Percentiles rank a stretch among this genome's conserved stretches.
These are phyloP conservation scores for Salix brachista DNA, from an alignment of 345 rosid species.

Conservation along the genomic window DNA sequence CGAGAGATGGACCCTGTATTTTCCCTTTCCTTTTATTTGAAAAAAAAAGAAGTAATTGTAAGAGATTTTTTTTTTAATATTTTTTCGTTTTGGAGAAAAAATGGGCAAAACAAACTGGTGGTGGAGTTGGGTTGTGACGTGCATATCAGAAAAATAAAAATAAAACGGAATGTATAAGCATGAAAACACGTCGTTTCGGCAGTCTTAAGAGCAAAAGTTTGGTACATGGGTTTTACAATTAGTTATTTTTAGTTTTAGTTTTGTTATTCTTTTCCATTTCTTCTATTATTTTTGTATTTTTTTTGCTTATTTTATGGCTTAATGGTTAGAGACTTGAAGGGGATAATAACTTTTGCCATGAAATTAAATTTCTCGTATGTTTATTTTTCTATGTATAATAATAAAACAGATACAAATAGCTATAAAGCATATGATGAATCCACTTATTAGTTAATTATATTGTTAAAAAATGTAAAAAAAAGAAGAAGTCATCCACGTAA, in stretches of 20 bases:
- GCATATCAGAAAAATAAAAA: neutral
- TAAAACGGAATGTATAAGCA: neutral
- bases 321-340: neutral
- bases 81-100: neutral
- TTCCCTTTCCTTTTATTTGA: neutral
- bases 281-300: neutral
- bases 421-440: too few relatives aligned
- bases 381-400: too few relatives aligned
- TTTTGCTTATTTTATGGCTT: neutral
- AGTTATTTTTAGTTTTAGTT: too few relatives aligned
- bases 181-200: neutral
- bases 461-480: too few relatives aligned
- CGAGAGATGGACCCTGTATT: neutral
- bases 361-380: too few relatives aligned
- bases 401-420: too few relatives aligned
- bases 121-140: neutral
- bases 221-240: too few relatives aligned
- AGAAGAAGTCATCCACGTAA: too few relatives aligned
- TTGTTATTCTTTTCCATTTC: neutral
- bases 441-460: too few relatives aligned
- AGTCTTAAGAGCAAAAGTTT: neutral
- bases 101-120: neutral
- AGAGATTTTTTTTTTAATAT: neutral
- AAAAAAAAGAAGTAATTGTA: neutral
- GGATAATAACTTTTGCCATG: too few relatives aligned